A percentile compares a stretch with the other conserved stretches of the same genome.
phyloP scores from a whole-genome alignment of 1,284 basidiomycete genomes.

The Peniophora sp. region DNA sequence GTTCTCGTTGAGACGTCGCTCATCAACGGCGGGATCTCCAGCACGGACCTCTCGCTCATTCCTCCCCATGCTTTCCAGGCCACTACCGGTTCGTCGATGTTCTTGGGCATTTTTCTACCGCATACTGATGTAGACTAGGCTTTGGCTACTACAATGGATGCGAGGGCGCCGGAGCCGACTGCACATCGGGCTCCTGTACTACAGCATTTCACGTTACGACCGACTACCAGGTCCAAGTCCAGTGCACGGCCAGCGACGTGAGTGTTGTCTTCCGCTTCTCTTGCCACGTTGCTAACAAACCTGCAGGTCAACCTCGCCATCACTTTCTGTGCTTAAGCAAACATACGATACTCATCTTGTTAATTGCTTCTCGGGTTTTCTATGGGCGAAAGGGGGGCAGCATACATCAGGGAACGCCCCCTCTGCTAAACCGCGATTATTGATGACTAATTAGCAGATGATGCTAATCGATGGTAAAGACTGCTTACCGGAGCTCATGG shows the following conservation, averaged over 20 bases:
- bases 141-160: conserved; percentile 16
- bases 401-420: no score
- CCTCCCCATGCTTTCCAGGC: conserved; percentile 1
- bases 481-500: no score
- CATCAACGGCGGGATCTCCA: conserved; percentile 8
- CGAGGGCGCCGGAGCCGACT: conserved; percentile 6
- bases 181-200: conserved; percentile 1
- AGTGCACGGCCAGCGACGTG: conserved; percentile 18
- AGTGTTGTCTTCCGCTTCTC: neutral
- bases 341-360: no score
- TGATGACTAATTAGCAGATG: no score
- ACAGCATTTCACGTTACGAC: conserved; percentile 15
- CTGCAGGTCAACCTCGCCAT: conserved; percentile 15
- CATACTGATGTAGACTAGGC: neutral
- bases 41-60: conserved; percentile 1
- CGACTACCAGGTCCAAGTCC: conserved; percentile 20
- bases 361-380: no score
- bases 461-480: no score
- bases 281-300: neutral
- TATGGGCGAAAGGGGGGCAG: no score
- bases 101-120: neutral
- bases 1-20: conserved; percentile 16
- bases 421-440: no score
- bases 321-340: conserved; percentile 13
- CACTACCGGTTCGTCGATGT: neutral